Evolutionary conservation across 805 yeast species (phyloP), one percentile per base, ranked within the genome.

Genomic region (Scheffersomyces spartinae): DNA sequence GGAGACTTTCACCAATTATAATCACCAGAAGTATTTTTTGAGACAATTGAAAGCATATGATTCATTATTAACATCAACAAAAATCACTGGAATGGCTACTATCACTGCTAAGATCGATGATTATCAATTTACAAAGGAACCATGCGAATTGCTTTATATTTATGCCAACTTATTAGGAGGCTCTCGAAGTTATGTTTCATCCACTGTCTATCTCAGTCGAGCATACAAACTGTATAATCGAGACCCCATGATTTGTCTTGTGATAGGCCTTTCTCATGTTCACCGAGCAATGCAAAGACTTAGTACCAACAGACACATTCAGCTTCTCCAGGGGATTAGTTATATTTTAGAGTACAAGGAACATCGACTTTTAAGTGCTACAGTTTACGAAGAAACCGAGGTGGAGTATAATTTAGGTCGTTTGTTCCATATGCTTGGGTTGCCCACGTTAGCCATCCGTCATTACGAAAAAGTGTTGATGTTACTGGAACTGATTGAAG

Each of bases 251-350:
- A 58, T 91, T 2, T 66, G 83, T 32, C 59, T 91, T 15, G 51
- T 79, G 18, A 58, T 81, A 23, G 96, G 91, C 0, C 49, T 91
- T 20, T 74, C 86, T 0, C 86, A 85, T 50, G 57, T 86, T 13
- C 95, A 88, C 40, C 65, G 97, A 21, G 80, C 96, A 0, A 77
- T 86, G 74, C 97, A 91, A 50, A 64, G 98, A 34, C 72, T 82
- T 31, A 77, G 94, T 4, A 64, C 75, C 5, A 82, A 84, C 47
- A 70, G 96, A 29, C 95, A 88, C 42, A 63, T 80, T 30, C 96
- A 86, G 43, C 61, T 91, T 13, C 55, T 91, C 2, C 96, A 91
- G 43, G 96, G 95, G 0, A 53, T 91, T 24, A 72, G 86, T 29
- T 85, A 70, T 40, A 45, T 91, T 32, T 50, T 69, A 43, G 91